phyloP scores from a whole-genome alignment of 2,329 filamentous ascomycete species.

The Rosellinia necatrix region DNA sequence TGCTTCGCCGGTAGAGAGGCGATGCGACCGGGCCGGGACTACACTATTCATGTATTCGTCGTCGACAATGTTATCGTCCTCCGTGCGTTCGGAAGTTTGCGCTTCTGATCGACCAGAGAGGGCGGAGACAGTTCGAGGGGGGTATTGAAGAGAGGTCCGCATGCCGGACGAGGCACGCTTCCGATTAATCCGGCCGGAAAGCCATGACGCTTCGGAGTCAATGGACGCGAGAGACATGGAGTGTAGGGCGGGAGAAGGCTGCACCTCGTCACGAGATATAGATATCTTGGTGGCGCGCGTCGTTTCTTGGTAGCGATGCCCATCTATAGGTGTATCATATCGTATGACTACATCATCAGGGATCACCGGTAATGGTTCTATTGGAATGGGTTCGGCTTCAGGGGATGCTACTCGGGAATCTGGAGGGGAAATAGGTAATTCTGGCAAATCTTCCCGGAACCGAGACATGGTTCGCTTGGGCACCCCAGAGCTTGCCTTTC shows the following conservation, averaged over 20 bases:
- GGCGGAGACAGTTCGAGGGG: conserved; percentile 55
- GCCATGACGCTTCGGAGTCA: conserved; percentile 95
- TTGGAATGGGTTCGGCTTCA: conserved; percentile 56
- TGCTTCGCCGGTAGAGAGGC: conserved; percentile 55
- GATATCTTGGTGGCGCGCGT: conserved; percentile 53
- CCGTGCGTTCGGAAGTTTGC: conserved; percentile 46
- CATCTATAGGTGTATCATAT: conserved; percentile 55
- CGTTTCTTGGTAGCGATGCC: conserved; percentile 43
- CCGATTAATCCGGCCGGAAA: conserved; percentile 71
- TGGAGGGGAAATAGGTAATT: conserved; percentile 82
- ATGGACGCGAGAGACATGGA: conserved; percentile 91
- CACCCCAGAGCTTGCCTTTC: conserved; percentile 48
- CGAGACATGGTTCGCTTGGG: conserved; percentile 85
- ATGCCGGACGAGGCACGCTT: conserved; percentile 54
- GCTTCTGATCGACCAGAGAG: conserved; percentile 56
- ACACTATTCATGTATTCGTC: conserved; percentile 75
- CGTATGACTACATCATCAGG: conserved; percentile 42
- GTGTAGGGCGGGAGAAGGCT: conserved; percentile 62
- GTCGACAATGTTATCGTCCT: conserved; percentile 71
- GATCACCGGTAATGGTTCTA: conserved; percentile 43
- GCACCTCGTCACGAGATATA: conserved; percentile 47
- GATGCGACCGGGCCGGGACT: conserved; percentile 41
- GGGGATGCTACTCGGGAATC: conserved; percentile 81
- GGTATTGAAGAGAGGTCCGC: conserved; percentile 45
- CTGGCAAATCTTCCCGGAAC: conserved; percentile 89